Evolutionary conservation across 345 rosid genomes (phyloP).

Genomic region (Gossypium turneri): DNA sequence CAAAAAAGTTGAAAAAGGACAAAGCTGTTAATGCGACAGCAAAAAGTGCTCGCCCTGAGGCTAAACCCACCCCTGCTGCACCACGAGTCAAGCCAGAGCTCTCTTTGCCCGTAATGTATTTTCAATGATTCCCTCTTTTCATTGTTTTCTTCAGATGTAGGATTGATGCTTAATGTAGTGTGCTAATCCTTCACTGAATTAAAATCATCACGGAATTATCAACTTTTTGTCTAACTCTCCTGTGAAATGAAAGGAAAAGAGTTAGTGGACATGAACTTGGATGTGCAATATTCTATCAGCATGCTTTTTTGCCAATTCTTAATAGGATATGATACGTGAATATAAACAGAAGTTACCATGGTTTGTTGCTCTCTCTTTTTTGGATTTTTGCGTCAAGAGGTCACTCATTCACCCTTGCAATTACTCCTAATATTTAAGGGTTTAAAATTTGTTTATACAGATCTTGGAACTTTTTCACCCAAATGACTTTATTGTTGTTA

Average conservation of each 20-base stretch:
- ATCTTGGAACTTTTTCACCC: background rate
- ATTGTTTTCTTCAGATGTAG: conserved; percentile 4
- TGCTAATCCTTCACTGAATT: background rate
- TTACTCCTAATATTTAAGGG: background rate
- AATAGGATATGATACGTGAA: background rate
- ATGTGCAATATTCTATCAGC: background rate
- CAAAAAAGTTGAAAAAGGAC: conserved; percentile 84
- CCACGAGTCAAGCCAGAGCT: conserved; percentile 94
- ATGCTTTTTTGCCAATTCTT: background rate
- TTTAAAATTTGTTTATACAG: background rate
- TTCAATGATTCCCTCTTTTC: conserved; percentile 26
- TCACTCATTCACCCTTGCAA: background rate
- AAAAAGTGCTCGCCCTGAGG: conserved; percentile 65
- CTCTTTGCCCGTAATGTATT: conserved; percentile 84
- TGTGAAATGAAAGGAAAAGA: background rate
- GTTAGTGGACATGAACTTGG: background rate
- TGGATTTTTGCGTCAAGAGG: background rate
- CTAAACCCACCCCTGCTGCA: conserved; percentile 40
- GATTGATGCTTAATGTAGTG: background rate
- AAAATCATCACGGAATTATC: background rate
- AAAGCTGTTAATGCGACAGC: conserved; percentile 65
- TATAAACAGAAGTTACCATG: background rate
- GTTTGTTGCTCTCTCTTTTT: background rate
- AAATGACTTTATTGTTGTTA: background rate
- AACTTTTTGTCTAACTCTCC: background rate